phyloP scores from a whole-genome alignment of 805 yeast species.

The Starmera quercuum region DNA sequence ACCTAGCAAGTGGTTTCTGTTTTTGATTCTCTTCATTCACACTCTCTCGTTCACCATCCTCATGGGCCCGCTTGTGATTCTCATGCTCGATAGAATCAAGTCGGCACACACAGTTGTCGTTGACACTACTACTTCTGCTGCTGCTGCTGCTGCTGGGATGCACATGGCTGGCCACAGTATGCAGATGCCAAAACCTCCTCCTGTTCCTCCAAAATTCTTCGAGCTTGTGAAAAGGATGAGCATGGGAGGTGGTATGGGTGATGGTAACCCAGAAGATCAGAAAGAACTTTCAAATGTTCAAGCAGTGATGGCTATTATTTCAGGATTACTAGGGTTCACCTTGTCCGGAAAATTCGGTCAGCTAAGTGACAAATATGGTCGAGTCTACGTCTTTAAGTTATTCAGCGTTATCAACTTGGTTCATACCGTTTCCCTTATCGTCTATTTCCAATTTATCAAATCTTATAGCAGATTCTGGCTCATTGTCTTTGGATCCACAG shows the following conservation, averaged over 20 bases:
- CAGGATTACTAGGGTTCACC: slow-evolving; percentile 14
- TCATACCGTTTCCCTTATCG: slow-evolving; percentile 7
- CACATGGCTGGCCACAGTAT: slow-evolving; percentile 7
- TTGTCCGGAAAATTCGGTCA: slow-evolving; percentile 18
- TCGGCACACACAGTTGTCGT: background rate
- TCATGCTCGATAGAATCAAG: slow-evolving; percentile 12
- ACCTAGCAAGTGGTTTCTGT: slow-evolving; percentile 11
- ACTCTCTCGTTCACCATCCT: slow-evolving; percentile 9
- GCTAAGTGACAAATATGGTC: slow-evolving; percentile 15
- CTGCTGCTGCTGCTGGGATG: slow-evolving; percentile 4
- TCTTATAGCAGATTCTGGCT: slow-evolving; percentile 5
- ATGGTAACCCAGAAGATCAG: slow-evolving; percentile 9
- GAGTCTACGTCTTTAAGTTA: slow-evolving; percentile 14
- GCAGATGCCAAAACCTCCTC: slow-evolving; percentile 2
- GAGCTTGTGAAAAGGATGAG: too few species aligned
- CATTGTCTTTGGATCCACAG: slow-evolving; percentile 8
- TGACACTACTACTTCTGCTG: background rate
- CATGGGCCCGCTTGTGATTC: slow-evolving; percentile 11
- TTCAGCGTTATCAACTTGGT: slow-evolving; percentile 9
- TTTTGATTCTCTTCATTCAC: slow-evolving; percentile 6
- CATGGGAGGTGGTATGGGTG: too few species aligned
- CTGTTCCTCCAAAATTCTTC: too few species aligned
- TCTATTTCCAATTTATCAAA: slow-evolving; percentile 6
- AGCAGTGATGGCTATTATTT: slow-evolving; percentile 8
- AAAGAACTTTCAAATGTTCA: slow-evolving; percentile 11